Conservation (phyloP, 2,329 filamentous ascomycete species). For the Diplocarpon rosae region DNA sequence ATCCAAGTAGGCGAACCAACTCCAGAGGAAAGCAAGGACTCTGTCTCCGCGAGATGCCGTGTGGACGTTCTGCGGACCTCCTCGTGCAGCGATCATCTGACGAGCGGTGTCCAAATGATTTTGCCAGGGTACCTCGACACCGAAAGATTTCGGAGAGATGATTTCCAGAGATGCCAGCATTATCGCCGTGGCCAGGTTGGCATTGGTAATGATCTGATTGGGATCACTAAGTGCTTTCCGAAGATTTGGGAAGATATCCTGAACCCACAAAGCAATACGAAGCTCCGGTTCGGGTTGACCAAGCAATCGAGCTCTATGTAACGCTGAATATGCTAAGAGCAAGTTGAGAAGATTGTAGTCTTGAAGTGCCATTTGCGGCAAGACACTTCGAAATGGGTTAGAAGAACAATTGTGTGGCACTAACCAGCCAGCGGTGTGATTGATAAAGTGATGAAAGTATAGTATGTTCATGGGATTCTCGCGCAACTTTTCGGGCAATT, state of each 20-base stretch:
- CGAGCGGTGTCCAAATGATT: constrained; percentile 66
- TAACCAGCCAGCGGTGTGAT: constrained; percentile 61
- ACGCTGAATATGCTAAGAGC: constrained; percentile 73
- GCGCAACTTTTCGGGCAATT: constrained; percentile 40
- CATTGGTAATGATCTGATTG: constrained; percentile 54
- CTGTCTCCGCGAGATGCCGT: constrained; percentile 38
- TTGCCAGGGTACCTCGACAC: constrained; percentile 72
- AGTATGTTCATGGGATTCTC: constrained; percentile 74
- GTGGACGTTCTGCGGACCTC: constrained; percentile 43
- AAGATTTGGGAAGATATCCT: constrained; percentile 65
- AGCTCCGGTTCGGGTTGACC: constrained; percentile 63
- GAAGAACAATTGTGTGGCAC: constrained; percentile 39
- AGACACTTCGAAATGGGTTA: constrained; percentile 41
- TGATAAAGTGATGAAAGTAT: constrained; percentile 50
- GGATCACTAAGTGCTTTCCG: constrained; percentile 53
- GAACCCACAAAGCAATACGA: constrained; percentile 70
- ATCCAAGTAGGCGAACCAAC: constrained; percentile 79
- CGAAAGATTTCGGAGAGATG: constrained; percentile 70
- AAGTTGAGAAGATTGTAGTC: constrained; percentile 66
- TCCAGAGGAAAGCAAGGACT: constrained; percentile 62
- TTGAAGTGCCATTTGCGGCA: constrained; percentile 51
- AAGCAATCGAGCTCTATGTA: constrained; percentile 65
- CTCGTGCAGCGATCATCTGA: constrained; percentile 59
- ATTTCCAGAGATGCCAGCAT: constrained; percentile 80
- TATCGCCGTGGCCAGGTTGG: constrained; percentile 68